Conservation (phyloP, 2,329 filamentous ascomycete species). For the Colletotrichum falcatum region DNA sequence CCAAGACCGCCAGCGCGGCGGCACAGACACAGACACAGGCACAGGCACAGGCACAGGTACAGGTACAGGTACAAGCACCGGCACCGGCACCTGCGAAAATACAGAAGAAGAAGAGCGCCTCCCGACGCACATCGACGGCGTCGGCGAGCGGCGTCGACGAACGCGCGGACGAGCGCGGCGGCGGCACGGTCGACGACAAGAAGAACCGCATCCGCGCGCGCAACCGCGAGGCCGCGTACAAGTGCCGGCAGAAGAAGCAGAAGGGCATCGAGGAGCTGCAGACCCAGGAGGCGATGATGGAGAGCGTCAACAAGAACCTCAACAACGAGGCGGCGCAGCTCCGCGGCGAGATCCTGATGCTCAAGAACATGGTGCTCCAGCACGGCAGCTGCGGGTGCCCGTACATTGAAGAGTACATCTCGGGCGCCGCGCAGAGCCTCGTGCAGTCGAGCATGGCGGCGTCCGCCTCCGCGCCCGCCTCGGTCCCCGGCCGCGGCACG, state of each 20-base stretch:
- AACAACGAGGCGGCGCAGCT: conserved; percentile 28
- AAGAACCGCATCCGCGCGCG: conserved; percentile 38
- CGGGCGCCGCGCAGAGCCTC: conserved; percentile 31
- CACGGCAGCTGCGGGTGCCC: conserved; percentile 38
- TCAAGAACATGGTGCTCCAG: conserved; percentile 39
- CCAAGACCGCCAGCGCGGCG: not conserved
- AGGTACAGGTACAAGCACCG: no score
- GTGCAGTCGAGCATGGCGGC: conserved; percentile 21
- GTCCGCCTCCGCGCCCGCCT: not conserved
- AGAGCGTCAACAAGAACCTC: conserved; percentile 34
- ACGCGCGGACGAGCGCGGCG: not conserved
- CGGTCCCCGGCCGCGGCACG: not conserved
- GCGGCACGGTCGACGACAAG: conserved; percentile 20
- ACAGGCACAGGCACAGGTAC: no score
- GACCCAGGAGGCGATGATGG: conserved; percentile 42
- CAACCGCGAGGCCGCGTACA: conserved; percentile 41
- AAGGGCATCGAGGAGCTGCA: conserved; percentile 39
- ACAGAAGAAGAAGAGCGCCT: conserved; percentile 1
- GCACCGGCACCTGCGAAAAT: not conserved
- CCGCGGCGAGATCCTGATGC: conserved; percentile 36
- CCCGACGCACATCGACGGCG: conserved; percentile 22
- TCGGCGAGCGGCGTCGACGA: conserved; percentile 28
- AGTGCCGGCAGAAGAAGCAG: conserved; percentile 41
- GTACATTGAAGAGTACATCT: conserved; percentile 40
- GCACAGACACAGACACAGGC: no score